phyloP scores from a whole-genome alignment of 768 basidiomycete genomes.

The Amanita fuliginea region DNA sequence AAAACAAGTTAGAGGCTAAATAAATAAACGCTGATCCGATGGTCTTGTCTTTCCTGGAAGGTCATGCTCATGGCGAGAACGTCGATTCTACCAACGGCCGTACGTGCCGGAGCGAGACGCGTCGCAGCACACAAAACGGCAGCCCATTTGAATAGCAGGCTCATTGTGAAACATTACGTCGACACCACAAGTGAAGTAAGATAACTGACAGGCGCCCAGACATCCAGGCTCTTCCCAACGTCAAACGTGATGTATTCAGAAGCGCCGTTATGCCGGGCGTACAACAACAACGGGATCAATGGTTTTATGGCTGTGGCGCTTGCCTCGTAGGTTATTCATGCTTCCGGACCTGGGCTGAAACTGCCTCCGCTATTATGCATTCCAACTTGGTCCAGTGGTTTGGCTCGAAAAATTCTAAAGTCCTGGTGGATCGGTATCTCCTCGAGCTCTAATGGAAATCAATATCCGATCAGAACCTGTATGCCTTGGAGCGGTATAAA shows the following conservation, averaged over 20 bases:
- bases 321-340: background rate
- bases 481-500: conserved; percentile 2
- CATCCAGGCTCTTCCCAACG: too few species aligned
- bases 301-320: too few species aligned
- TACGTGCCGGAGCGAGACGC: too few species aligned
- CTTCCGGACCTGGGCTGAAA: conserved; percentile 16
- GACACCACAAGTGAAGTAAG: too few species aligned
- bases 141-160: too few species aligned
- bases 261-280: too few species aligned
- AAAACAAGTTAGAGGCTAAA: background rate
- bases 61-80: background rate
- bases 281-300: too few species aligned
- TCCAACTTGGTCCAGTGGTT: conserved; percentile 12
- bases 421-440: background rate
- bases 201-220: too few species aligned
- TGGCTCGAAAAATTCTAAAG: background rate
- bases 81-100: background rate
- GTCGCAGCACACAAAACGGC: too few species aligned
- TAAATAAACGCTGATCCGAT: background rate
- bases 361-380: conserved; percentile 20
- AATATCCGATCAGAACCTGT: background rate
- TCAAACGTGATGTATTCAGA: too few species aligned
- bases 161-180: background rate
- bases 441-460: conserved; percentile 2
- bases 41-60: too few species aligned